Percentiles rank a stretch among this genome's conserved stretches.
These are phyloP conservation scores for Aegilops sharonensis DNA, from an alignment of 176 grass and related monocot genomes.

Conservation along the genomic window DNA sequence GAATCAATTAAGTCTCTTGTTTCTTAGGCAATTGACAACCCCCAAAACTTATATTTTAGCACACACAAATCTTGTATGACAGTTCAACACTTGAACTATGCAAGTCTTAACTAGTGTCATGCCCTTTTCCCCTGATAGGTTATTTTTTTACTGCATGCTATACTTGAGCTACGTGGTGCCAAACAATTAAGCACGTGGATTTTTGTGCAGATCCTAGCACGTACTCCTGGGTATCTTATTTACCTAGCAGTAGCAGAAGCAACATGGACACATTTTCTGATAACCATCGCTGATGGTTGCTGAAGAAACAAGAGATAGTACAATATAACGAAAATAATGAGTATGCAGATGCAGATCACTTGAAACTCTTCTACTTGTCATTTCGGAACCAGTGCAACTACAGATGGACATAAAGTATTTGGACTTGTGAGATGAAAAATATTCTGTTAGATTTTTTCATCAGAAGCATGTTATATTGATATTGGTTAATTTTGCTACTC, in stretches of 20 bases:
- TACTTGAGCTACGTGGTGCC: not conserved
- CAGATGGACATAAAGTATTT: not conserved
- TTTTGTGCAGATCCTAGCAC: constrained; percentile 1
- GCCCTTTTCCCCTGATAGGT: not conserved
- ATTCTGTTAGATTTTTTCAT: not conserved
- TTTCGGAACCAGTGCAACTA: not conserved
- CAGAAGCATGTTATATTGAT: not conserved
- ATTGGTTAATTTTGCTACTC: not conserved
- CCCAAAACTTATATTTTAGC: not conserved
- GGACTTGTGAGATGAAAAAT: not conserved
- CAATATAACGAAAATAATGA: not conserved
- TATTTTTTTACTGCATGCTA: constrained; percentile 5
- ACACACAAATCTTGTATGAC: constrained; percentile 7
- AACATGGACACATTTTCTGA: constrained; percentile 8
- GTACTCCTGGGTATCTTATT: not conserved
- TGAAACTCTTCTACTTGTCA: not conserved
- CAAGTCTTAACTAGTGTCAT: not conserved
- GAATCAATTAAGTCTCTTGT: not conserved
- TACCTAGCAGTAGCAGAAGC: constrained; percentile 11
- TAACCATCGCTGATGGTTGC: not conserved
- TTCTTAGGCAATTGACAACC: not conserved
- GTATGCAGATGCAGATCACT: not conserved
- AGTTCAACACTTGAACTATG: not conserved
- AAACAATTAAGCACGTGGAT: not conserved
- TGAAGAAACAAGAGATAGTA: not conserved